Percentiles rank a stretch among this genome's conserved stretches.
Evolutionary conservation across 2,329 filamentous ascomycete genomes (phyloP).

Genomic region (Fusarium sp.): DNA sequence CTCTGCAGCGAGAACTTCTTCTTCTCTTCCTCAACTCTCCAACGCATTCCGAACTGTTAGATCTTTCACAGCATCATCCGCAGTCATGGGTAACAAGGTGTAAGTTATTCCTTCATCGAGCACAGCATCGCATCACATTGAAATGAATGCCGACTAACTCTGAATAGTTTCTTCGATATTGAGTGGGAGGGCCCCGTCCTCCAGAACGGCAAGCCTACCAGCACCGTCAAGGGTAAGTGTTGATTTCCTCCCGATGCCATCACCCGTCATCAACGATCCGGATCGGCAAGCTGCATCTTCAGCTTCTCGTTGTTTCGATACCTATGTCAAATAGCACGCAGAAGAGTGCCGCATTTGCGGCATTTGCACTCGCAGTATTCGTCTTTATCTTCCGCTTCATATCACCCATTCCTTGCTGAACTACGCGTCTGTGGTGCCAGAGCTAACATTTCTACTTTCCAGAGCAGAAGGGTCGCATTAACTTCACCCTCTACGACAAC

Average conservation of each 20-base stretch:
- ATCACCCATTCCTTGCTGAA: constrained; percentile 10
- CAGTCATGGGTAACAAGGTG: constrained; percentile 78
- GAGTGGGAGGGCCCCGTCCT: constrained; percentile 79
- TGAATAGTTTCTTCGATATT: constrained; percentile 74
- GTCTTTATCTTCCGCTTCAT: not conserved
- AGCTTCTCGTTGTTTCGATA: not conserved
- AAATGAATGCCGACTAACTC: constrained; percentile 35
- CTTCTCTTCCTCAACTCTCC: constrained; percentile 56
- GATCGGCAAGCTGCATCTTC: not conserved
- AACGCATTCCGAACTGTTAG: constrained; percentile 53
- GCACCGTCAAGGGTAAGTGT: constrained; percentile 68
- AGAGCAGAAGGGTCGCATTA: constrained; percentile 84
- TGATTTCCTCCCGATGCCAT: constrained; percentile 6
- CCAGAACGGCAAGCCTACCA: constrained; percentile 66
- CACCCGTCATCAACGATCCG: constrained; percentile 3
- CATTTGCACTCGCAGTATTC: constrained; percentile 8
- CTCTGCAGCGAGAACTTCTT: constrained; percentile 55
- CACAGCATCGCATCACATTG: constrained; percentile 31
- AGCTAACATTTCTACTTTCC: constrained; percentile 39
- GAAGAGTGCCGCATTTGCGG: not conserved
- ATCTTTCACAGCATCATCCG: constrained; percentile 65
- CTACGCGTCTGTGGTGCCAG: not conserved
- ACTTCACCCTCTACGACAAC: constrained; percentile 88
- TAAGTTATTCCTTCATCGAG: constrained; percentile 57
- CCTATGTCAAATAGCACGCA: not conserved